A percentile compares a stretch with the other conserved stretches of the same genome.
These are phyloP conservation scores for Globomyces pollinis-pini DNA, from an alignment of 192 early-diverging fungal species.

Conservation along the genomic window DNA sequence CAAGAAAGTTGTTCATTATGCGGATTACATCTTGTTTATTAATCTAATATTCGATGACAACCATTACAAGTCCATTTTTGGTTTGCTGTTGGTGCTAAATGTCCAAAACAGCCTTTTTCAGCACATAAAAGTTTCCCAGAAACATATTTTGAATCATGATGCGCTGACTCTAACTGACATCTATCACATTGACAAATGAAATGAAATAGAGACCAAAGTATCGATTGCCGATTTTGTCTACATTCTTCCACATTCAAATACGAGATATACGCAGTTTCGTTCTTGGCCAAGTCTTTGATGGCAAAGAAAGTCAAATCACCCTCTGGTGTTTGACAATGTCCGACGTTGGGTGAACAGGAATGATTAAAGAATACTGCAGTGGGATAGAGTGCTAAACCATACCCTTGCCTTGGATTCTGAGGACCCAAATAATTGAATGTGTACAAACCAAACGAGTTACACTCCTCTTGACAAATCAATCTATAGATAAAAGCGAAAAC, in stretches of 20 bases:
- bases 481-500: constrained; percentile 5
- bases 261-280: constrained; percentile 28
- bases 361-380: constrained; percentile 46
- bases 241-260: constrained; percentile 19
- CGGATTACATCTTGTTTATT: too few species aligned
- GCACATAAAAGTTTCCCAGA: too few species aligned
- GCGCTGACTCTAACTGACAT: too few species aligned
- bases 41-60: too few species aligned
- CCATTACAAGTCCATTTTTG: too few species aligned
- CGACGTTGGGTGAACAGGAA: constrained; percentile 37
- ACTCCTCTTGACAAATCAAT: constrained; percentile 44
- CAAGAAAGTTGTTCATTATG: too few species aligned
- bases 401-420: constrained; percentile 23
- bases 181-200: constrained; percentile 42
- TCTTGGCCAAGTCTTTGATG: constrained; percentile 14
- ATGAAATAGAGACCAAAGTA: constrained; percentile 24
- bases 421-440: constrained; percentile 18
- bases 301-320: constrained; percentile 33
- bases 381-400: constrained; percentile 30
- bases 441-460: constrained; percentile 47
- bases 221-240: constrained; percentile 9
- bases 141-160: too few species aligned
- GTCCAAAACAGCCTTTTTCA: too few species aligned
- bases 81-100: too few species aligned
- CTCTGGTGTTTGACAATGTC: constrained; percentile 14